Evolutionary conservation across 257 asterid genomes (phyloP).

Genomic region (Forsythia suspensa): DNA sequence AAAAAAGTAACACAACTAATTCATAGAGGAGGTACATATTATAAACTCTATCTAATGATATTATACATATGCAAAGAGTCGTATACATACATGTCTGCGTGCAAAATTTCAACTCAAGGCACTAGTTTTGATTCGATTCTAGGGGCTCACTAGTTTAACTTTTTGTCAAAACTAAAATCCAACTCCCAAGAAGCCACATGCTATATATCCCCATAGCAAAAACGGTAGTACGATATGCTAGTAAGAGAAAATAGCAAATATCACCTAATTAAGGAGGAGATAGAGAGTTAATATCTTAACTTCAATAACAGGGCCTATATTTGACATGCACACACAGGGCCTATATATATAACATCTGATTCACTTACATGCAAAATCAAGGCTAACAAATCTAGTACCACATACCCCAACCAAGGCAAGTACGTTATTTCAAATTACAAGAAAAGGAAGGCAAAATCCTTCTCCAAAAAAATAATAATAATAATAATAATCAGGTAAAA

Average conservation of each 20-base stretch:
- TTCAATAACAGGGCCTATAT: not conserved
- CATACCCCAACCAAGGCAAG: not conserved
- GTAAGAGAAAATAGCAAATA: not conserved
- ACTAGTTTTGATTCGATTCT: not conserved
- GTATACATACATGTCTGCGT: not conserved
- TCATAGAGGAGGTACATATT: too few relatives aligned
- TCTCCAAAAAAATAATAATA: not conserved
- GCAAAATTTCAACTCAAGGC: not conserved
- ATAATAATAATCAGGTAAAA: not conserved
- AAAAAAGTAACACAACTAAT: too few relatives aligned
- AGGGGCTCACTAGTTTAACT: not conserved
- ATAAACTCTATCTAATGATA: too few relatives aligned
- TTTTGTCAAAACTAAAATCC: not conserved
- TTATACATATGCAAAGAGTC: not conserved
- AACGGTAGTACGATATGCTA: not conserved
- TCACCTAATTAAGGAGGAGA: not conserved
- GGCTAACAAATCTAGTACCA: not conserved
- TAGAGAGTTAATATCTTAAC: not conserved
- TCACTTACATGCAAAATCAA: not conserved
- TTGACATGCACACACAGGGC: not conserved
- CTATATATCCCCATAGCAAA: not conserved
- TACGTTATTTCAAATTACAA: not conserved
- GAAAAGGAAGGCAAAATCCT: not conserved
- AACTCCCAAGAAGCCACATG: not conserved
- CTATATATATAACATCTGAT: not conserved